A percentile compares a stretch with the other conserved stretches of the same genome.
phyloP scores from a whole-genome alignment of 768 basidiomycete genomes.

The Mycena venus region DNA sequence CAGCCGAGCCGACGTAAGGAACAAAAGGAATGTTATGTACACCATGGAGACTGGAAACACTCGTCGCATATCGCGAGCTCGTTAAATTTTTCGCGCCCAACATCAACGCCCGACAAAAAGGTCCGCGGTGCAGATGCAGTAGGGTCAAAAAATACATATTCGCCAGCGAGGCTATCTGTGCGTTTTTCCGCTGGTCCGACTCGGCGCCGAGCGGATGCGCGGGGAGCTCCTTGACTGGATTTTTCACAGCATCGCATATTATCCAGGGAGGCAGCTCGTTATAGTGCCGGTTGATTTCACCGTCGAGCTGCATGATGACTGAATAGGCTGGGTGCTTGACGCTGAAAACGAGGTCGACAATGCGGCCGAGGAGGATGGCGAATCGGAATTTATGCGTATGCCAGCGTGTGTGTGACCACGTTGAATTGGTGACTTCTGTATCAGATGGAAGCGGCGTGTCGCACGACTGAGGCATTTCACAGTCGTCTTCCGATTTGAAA shows the following conservation, averaged over 20 bases:
- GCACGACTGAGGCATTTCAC: constrained; percentile 41
- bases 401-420: constrained; percentile 38
- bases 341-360: constrained; percentile 36
- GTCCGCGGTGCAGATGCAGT: constrained; percentile 38
- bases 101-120: constrained; percentile 40
- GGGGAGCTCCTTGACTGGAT: constrained; percentile 36
- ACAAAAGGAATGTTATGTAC: constrained; percentile 8
- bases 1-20: background rate
- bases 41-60: constrained; percentile 27
- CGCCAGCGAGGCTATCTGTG: constrained; percentile 34
- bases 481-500: constrained; percentile 26
- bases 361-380: constrained; percentile 34
- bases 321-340: constrained; percentile 37
- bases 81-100: constrained; percentile 29
- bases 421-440: constrained; percentile 21
- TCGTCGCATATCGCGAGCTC: constrained; percentile 34
- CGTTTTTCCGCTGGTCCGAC: constrained; percentile 23
- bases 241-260: constrained; percentile 33
- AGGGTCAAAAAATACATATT: constrained; percentile 37
- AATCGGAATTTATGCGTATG: constrained; percentile 39
- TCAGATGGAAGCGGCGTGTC: constrained; percentile 39
- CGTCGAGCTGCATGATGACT: constrained; percentile 37
- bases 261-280: constrained; percentile 35
- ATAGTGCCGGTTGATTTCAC: constrained; percentile 38
- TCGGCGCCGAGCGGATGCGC: constrained; percentile 23